Evolutionary conservation across 208 protist species (phyloP).

Genomic region (Crithidia sp.): DNA sequence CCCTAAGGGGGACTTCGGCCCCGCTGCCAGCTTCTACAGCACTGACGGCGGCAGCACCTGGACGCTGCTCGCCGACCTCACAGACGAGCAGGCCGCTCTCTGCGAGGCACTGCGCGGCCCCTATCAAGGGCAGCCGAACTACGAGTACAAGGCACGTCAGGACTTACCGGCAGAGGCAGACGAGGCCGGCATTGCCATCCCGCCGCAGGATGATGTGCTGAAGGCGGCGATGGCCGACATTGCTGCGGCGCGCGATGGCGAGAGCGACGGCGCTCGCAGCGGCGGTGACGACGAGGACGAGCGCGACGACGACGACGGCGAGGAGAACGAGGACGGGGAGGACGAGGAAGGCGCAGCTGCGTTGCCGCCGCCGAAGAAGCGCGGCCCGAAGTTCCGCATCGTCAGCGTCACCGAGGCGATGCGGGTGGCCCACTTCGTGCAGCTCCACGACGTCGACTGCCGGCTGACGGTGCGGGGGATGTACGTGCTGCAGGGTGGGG

Average conservation of each 20-base stretch:
- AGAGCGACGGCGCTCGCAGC: conserved; percentile 23
- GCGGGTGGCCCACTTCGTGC: conserved; percentile 88
- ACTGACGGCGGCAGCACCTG: conserved; percentile 83
- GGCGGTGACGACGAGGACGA: conserved; percentile 43
- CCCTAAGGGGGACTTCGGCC: conserved; percentile 63
- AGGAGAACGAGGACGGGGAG: conserved; percentile 62
- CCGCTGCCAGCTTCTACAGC: conserved; percentile 77
- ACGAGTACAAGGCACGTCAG: conserved; percentile 86
- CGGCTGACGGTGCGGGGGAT: conserved; percentile 76
- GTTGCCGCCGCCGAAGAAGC: conserved; percentile 47
- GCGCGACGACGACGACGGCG: conserved; percentile 59
- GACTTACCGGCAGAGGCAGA: conserved; percentile 76
- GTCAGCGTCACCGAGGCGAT: conserved; percentile 74
- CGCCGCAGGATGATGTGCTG: conserved; percentile 50
- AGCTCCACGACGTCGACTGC: conserved; percentile 76
- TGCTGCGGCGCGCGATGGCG: conserved; percentile 30
- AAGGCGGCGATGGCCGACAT: conserved; percentile 48
- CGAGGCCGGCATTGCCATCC: conserved; percentile 58
- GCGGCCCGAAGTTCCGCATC: conserved; percentile 79
- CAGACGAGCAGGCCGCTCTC: conserved; percentile 71
- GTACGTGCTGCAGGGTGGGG: conserved; percentile 59
- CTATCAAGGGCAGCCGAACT: conserved; percentile 80
- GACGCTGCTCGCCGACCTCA: conserved; percentile 59
- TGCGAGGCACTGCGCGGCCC: conserved; percentile 86
- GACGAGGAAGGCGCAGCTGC: conserved; percentile 59